Evolutionary conservation across 139 green algal species (phyloP), one percentile per base, ranked within the genome.

Genomic region (Picochlorum sp.): DNA sequence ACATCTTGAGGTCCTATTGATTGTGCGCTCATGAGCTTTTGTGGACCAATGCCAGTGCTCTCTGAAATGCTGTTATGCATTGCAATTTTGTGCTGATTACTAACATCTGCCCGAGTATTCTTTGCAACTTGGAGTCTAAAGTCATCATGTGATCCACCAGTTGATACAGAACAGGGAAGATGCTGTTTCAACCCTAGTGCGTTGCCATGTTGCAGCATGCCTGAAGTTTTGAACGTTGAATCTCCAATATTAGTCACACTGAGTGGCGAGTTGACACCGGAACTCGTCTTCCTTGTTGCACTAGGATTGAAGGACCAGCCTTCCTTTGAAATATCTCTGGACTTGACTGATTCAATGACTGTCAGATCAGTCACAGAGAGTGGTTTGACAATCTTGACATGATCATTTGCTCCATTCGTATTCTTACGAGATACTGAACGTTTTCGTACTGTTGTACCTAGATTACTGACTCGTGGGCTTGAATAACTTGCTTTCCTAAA

Each of bases 11-110:
- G 58, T 57, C 23, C 23, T 18, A 65, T 65, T 7, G 58, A 65
- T 65, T 65, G 57, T 4, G 58, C 58, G 15, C n/a, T 50, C n/a
- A 31, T 18, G 21, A 65, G 58, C 11, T 41, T 41, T 41, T 41
- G 34, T 41, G 47, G 47, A 18, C n/a, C n/a, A 20, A 54, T 54
- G 10, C 44, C 58, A n/a, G 41, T 65, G 23, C 21, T 38, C 1
- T 20, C 47, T 21, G 47, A 54, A 1, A 54, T 54, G 47, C 47
- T 21, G 47, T 21, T 54, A 21, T 54, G 47, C 16, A 54, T 13
- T 9, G n/a, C 18, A 54, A 54, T 54, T 54, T 54, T 54, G n/a
- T 54, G 18, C n/a, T 54, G 34, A 41, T 41, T 41, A 41, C 34
- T 41, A 13, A 41, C 34, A 13, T 14, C 34, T 41, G 34, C 34